Base-by-base conservation (phyloP, 2,329 filamentous ascomycete species). In the Curvularia lunata region DNA sequence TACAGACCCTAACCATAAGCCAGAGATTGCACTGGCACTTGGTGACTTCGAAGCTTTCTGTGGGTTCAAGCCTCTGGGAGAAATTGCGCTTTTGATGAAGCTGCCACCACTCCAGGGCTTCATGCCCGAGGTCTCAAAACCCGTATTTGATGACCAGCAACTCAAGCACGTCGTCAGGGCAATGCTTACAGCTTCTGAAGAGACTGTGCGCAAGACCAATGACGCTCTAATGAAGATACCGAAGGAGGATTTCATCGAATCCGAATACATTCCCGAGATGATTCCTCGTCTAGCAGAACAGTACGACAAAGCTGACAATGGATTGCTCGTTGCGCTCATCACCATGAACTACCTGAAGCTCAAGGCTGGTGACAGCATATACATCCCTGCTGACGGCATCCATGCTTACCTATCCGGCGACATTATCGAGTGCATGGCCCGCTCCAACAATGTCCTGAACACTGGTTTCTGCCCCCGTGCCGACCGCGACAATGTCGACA, bases 361-460 rank as follows among this genome's bases (percentile, higher is more conserved):
- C 8, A 77, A 85, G 19, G 82, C 88, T 0, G 89, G 89, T 16
- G 85, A 91, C 50, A 84, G 85, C 8, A 82, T 92, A 50, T 91
- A 85, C 71, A 88, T 92, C 16, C 89, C 88, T 0, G 88, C 88
- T 0, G 88, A 91, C 63, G 88, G 88, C 4, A 89, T 91, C 52
- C 88, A 92, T 69, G 89, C 89, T 0, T 92, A 91, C 69, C 79
- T 92, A 0, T 83, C 83, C 4, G 90, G 90, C 3, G 86, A 91
- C 70, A 91, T 92, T 50, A 86, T 92, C 65, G 89, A 92, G 74
- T 91, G 89, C 76, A 92, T 92, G 89, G 89, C 89, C 1, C 83
- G 88, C 7, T 87, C 83, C 19, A 88, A 92, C 78, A 91, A 91
- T 56, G 89, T 92, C 1, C 80, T 92, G 48, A 91, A 90, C 73